These are phyloP conservation scores for Populus euphratica DNA, from an alignment of 345 rosid genomes.

Conservation along the genomic window DNA sequence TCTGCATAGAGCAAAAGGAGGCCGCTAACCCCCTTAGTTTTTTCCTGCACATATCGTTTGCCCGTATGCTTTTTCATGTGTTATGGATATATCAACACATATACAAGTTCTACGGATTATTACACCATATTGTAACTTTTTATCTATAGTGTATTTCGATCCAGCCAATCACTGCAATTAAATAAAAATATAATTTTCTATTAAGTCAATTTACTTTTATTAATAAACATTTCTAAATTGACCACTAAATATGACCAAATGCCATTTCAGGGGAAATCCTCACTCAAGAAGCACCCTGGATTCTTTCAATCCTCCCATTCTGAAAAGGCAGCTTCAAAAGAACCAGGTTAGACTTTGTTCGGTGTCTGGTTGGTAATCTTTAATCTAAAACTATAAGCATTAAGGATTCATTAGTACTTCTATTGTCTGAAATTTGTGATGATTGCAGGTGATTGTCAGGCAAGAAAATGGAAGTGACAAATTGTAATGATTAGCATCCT, in stretches of 20 bases:
- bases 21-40: not conserved
- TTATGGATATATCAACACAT: no score
- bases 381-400: not conserved
- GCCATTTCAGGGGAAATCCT: slow-evolving; percentile 46
- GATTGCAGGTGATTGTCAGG: slow-evolving; percentile 42
- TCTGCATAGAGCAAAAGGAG: not conserved
- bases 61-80: no score
- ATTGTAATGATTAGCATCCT: slow-evolving; percentile 15
- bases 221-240: no score
- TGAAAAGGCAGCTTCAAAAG: slow-evolving; percentile 37
- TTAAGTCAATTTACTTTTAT: no score
- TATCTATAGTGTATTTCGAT: no score
- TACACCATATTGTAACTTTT: no score
- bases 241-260: not conserved
- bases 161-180: no score
- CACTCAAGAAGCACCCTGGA: slow-evolving; percentile 35
- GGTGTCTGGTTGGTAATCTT: not conserved
- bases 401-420: not conserved
- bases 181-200: no score
- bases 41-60: no score
- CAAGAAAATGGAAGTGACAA: slow-evolving; percentile 45
- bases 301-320: slow-evolving; percentile 39
- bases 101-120: no score
- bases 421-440: slow-evolving; percentile 9
- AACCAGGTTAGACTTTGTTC: slow-evolving; percentile 25